phyloP scores from a whole-genome alignment of 2,329 filamentous ascomycete genomes.

The Capronia americana region DNA sequence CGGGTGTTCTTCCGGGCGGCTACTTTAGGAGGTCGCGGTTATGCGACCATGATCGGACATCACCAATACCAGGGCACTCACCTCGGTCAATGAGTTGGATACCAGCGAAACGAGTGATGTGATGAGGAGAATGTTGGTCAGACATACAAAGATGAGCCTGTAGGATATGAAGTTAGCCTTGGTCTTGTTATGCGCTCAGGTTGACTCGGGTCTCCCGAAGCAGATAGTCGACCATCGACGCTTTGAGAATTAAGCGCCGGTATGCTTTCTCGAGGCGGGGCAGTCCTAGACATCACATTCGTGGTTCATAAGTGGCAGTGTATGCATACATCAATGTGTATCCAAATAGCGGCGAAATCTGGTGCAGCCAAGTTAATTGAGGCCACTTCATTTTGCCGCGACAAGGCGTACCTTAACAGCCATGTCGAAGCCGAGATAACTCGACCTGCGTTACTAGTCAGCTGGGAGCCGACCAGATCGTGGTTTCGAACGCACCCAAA shows the following conservation, averaged over 20 bases:
- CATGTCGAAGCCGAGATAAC: conserved; percentile 65
- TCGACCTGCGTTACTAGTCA: conserved; percentile 50
- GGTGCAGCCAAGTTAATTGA: conserved; percentile 25
- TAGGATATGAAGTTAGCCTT: conserved; percentile 28
- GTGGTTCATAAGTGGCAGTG: conserved; percentile 8
- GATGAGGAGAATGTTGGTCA: conserved; percentile 67
- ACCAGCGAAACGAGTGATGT: conserved; percentile 65
- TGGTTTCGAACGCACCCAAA: conserved; percentile 55
- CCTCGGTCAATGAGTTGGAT: conserved; percentile 64
- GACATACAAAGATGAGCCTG: conserved; percentile 64
- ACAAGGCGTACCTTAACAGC: conserved; percentile 40
- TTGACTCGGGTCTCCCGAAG: conserved; percentile 6
- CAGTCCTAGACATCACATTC: background rate
- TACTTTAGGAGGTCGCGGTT: conserved; percentile 25
- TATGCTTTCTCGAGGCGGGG: background rate
- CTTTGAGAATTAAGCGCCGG: conserved; percentile 24
- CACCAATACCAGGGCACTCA: conserved; percentile 43
- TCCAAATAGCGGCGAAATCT: conserved; percentile 41
- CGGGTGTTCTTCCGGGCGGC: conserved; percentile 13
- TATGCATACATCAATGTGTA: conserved; percentile 40
- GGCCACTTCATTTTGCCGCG: background rate
- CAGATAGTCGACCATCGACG: background rate
- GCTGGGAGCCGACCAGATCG: conserved; percentile 7
- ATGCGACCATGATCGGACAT: conserved; percentile 18
- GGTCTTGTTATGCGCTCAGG: conserved; percentile 16